Percentiles rank a stretch among this genome's conserved stretches.
Evolutionary conservation across 2,329 filamentous ascomycete genomes (phyloP).

Genomic region (Penicillium italicum): DNA sequence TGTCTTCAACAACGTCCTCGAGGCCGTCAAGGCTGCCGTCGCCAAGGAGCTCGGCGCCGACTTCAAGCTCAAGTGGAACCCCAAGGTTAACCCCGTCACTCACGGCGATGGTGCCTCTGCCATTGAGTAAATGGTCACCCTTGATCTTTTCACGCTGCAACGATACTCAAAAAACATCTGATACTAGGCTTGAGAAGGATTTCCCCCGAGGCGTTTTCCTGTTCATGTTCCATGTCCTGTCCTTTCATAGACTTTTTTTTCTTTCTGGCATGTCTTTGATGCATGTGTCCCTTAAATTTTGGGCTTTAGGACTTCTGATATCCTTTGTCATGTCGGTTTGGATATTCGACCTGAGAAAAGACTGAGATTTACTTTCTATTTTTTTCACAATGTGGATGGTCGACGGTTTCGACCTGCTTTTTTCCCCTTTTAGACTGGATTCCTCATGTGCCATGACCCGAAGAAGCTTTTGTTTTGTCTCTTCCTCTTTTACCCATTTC

Average conservation of each 20-base stretch:
- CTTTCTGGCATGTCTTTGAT: neutral
- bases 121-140: conserved; percentile 46
- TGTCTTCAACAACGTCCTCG: conserved; percentile 69
- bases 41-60: conserved; percentile 68
- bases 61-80: conserved; percentile 70
- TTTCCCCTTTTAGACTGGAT: conserved; percentile 7
- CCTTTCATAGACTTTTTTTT: conserved; percentile 12
- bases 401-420: conserved; percentile 9
- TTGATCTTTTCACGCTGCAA: conserved; percentile 13
- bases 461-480: neutral
- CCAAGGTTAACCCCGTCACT: conserved; percentile 65
- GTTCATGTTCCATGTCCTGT: neutral
- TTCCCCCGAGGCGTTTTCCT: conserved; percentile 7
- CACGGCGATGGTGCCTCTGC: conserved; percentile 53
- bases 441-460: conserved; percentile 6
- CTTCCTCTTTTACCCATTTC: conserved; percentile 2
- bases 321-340: conserved; percentile 12
- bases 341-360: conserved; percentile 9
- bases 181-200: conserved; percentile 5
- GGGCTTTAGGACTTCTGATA: conserved; percentile 15
- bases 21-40: conserved; percentile 65
- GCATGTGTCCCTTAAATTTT: conserved; percentile 1
- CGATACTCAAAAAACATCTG: conserved; percentile 12
- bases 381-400: conserved; percentile 12
- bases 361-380: conserved; percentile 2